Conservation (phyloP, 768 basidiomycete species). For the Hygrocybe coccinea region DNA sequence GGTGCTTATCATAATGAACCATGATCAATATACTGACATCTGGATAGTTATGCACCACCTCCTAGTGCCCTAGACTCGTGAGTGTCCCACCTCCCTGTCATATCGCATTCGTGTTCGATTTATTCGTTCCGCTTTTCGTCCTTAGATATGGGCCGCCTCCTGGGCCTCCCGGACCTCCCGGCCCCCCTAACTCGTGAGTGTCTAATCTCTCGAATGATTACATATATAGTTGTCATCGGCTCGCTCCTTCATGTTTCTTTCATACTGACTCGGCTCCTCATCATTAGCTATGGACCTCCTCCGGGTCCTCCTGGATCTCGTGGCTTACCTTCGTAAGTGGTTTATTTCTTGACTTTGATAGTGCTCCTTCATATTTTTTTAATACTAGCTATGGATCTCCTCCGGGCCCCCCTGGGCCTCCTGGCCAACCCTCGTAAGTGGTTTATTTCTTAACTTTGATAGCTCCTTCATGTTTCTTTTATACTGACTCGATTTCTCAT, state of each 20-base stretch:
- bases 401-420: slow-evolving; percentile 7
- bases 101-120: neutral
- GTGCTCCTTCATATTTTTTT: neutral
- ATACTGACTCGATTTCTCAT: neutral
- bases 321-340: neutral
- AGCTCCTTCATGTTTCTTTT: neutral
- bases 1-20: slow-evolving; percentile 1
- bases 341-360: slow-evolving; percentile 1
- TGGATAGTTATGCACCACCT: slow-evolving; percentile 28
- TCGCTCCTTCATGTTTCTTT: neutral
- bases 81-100: slow-evolving; percentile 3
- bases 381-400: slow-evolving; percentile 19
- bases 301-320: slow-evolving; percentile 7
- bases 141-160: slow-evolving; percentile 19
- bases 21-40: neutral
- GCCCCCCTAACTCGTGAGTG: slow-evolving; percentile 22
- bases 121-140: neutral
- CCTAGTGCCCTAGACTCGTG: slow-evolving; percentile 27
- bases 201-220: neutral
- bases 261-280: neutral
- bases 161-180: slow-evolving; percentile 12
- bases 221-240: neutral
- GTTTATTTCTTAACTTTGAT: neutral
- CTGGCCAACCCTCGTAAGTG: slow-evolving; percentile 23
- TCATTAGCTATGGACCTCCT: slow-evolving; percentile 18